These are phyloP conservation scores for Calonectria fujianensis DNA, from an alignment of 2,329 filamentous ascomycete species.

Conservation along the genomic window DNA sequence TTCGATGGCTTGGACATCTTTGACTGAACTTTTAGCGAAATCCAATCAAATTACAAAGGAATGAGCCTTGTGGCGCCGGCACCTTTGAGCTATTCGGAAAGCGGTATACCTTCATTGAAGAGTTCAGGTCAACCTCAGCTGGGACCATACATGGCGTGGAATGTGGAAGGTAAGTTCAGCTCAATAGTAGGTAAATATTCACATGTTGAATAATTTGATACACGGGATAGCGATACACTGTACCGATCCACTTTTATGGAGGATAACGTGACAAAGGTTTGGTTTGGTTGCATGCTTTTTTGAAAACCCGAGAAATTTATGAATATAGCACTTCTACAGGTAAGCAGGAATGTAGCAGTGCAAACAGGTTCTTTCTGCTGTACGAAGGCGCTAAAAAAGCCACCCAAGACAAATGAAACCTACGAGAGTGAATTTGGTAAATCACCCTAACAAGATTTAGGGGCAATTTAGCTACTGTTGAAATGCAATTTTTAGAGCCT, in stretches of 20 bases:
- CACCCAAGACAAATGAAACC: not conserved
- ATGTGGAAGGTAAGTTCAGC: not conserved
- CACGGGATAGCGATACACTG: rapidly evolving
- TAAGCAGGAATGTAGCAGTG: not conserved
- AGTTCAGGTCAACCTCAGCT: not conserved
- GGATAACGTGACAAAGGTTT: rapidly evolving
- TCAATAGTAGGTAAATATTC: not conserved
- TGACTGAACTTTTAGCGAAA: not conserved
- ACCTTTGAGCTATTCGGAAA: not conserved
- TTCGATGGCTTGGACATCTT: not conserved
- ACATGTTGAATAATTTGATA: no score
- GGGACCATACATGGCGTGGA: not conserved
- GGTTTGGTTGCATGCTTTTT: not conserved
- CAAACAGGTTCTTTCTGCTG: not conserved
- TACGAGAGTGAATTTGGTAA: not conserved
- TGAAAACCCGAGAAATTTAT: not conserved
- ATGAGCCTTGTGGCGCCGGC: not conserved
- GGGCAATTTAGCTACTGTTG: not conserved
- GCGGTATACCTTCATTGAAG: not conserved
- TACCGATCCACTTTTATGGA: not conserved
- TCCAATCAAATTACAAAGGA: not conserved
- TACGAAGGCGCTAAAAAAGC: not conserved
- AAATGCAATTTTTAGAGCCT: not conserved
- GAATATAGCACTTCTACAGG: not conserved
- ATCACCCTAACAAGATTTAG: no score